Conservation (phyloP, 2,329 filamentous ascomycete species). For the Neocucurbitaria cava region DNA sequence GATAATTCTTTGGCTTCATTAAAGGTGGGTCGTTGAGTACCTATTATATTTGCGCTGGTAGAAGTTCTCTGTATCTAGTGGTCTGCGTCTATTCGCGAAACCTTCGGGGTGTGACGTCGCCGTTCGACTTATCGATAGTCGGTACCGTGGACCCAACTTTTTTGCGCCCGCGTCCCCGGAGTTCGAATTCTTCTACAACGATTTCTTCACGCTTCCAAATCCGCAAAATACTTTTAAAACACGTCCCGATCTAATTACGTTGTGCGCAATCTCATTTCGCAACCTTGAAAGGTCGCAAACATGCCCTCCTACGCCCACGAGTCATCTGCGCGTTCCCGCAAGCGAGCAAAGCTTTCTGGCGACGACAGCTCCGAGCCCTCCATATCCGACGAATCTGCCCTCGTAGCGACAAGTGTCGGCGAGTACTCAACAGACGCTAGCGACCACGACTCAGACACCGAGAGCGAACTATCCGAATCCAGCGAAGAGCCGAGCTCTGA, state of each 20-base stretch:
- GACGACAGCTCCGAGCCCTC: slow-evolving; percentile 30
- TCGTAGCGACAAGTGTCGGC: slow-evolving; percentile 23
- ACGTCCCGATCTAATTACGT: neutral
- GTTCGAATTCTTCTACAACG: slow-evolving; percentile 14
- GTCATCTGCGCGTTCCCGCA: slow-evolving; percentile 22
- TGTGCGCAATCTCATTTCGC: neutral
- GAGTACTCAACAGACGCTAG: slow-evolving; percentile 25
- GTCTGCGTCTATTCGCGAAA: no score
- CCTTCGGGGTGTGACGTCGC: neutral
- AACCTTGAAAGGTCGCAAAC: neutral
- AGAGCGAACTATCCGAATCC: slow-evolving; percentile 42
- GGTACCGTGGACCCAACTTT: slow-evolving; percentile 7
- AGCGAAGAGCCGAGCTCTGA: slow-evolving; percentile 49
- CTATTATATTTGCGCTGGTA: no score
- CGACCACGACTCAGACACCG: slow-evolving; percentile 29
- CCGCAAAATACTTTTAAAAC: slow-evolving; percentile 4
- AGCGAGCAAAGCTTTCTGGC: slow-evolving; percentile 32
- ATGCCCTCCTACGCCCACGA: slow-evolving; percentile 22
- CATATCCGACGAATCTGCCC: slow-evolving; percentile 24
- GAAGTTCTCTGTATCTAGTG: no score
- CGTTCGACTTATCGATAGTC: slow-evolving; percentile 7
- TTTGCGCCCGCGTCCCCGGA: slow-evolving; percentile 15
- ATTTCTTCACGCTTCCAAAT: slow-evolving; percentile 8
- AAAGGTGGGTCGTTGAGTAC: neutral
- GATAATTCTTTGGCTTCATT: neutral